Percentiles rank a stretch among this genome's conserved stretches.
Evolutionary conservation across 2,329 filamentous ascomycete species (phyloP).

Genomic region (Verticillium longisporum): DNA sequence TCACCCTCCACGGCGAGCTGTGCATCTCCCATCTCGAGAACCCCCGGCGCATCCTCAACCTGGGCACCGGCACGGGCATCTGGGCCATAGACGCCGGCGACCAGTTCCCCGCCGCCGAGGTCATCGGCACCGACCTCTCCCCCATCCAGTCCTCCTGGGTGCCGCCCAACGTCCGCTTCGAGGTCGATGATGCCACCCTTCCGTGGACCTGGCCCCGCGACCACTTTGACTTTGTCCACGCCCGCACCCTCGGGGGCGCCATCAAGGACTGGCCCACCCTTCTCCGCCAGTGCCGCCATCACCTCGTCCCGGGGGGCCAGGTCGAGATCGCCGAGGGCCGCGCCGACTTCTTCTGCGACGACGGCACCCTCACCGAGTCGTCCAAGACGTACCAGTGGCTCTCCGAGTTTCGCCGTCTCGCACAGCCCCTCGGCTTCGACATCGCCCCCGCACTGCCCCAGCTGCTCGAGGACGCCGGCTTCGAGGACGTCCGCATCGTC

Average conservation of each 20-base stretch:
- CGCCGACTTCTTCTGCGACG: constrained; percentile 20
- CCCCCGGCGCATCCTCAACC: constrained; percentile 12
- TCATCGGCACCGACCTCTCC: constrained; percentile 18
- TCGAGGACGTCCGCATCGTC: constrained; percentile 20
- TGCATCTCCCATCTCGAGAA: too few relatives aligned
- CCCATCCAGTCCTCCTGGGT: constrained; percentile 17
- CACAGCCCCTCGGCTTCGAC: constrained; percentile 13
- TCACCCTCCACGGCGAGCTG: constrained; percentile 30
- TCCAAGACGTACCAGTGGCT: constrained; percentile 15
- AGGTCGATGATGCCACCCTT: constrained; percentile 56
- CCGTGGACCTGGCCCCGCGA: constrained; percentile 35
- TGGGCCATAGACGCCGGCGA: constrained; percentile 37
- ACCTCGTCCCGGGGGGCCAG: constrained; percentile 37
- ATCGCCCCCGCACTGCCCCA: constrained; percentile 12
- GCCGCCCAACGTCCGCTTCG: constrained; percentile 24
- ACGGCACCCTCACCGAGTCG: constrained; percentile 15
- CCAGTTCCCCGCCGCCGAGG: constrained; percentile 12
- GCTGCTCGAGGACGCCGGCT: constrained; percentile 22
- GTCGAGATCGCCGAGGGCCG: constrained; percentile 32
- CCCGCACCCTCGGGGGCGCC: constrained; percentile 24
- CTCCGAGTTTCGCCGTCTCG: constrained; percentile 14
- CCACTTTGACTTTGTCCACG: constrained; percentile 53
- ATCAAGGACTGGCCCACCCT: constrained; percentile 20
- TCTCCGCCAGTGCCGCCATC: constrained; percentile 14
- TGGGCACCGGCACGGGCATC: constrained; percentile 16